Conservation (phyloP, 2,329 filamentous ascomycete species). For the Nectriaceae sp. region DNA sequence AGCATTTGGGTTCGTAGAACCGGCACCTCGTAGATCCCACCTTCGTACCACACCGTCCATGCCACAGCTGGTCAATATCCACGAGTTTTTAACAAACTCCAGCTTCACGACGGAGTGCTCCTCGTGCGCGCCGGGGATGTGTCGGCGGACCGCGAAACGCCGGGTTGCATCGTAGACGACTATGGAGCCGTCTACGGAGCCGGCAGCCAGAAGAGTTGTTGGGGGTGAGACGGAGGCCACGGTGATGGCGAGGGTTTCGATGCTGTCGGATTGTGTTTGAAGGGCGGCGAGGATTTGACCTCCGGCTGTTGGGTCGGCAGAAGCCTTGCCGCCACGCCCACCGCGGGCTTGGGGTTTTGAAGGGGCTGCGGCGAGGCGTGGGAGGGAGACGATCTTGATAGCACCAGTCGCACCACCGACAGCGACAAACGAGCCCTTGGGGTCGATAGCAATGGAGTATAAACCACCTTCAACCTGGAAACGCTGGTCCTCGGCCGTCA, state of each 20-base stretch:
- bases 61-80: slow-evolving; percentile 82
- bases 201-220: slow-evolving; percentile 61
- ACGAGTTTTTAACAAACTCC: slow-evolving; percentile 72
- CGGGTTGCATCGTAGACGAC: slow-evolving; percentile 85
- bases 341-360: slow-evolving; percentile 25
- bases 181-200: slow-evolving; percentile 75
- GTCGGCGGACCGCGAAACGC: slow-evolving; percentile 81
- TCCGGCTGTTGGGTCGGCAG: slow-evolving; percentile 41
- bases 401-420: slow-evolving; percentile 86
- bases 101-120: slow-evolving; percentile 91
- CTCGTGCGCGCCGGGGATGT: slow-evolving; percentile 81
- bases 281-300: slow-evolving; percentile 77
- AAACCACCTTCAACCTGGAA: slow-evolving; percentile 91
- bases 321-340: slow-evolving; percentile 34
- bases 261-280: slow-evolving; percentile 72
- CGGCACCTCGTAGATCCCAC: slow-evolving; percentile 74
- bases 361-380: slow-evolving; percentile 51
- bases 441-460: slow-evolving; percentile 83
- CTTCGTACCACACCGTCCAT: slow-evolving; percentile 89
- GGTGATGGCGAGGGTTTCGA: slow-evolving; percentile 74
- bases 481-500: slow-evolving; percentile 81
- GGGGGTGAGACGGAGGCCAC: slow-evolving; percentile 42
- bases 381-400: slow-evolving; percentile 83
- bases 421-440: slow-evolving; percentile 76
- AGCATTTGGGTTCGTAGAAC: slow-evolving; percentile 31